Evolutionary conservation across 179 eudicot species (phyloP), one percentile per base, ranked within the genome.

Genomic region (Amaranthus tricolor): DNA sequence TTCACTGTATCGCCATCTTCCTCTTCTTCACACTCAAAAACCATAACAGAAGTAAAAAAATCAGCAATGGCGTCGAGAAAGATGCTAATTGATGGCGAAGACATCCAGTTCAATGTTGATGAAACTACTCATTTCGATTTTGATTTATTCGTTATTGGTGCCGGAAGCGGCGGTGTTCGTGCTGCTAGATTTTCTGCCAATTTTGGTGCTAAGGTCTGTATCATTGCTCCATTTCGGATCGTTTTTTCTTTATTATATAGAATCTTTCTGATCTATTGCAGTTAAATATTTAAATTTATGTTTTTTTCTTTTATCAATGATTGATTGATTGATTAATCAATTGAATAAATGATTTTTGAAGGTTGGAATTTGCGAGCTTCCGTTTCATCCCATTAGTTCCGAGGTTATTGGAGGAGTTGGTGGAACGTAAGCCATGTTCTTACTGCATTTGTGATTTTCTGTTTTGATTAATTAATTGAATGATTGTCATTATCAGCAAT

Each of bases 311-410:
- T 43, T 44, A 5, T 7, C 11, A 43, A 47, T 49, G 16, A 52
- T 52, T 20, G 63, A 51, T 43, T 62, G 60, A 61, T 50, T 43
- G 7, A 40, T 7, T 68, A 40, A 45, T 67, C 68, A 57, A 74
- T 73, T 55, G 71, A 51, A 11, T 66, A 43, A 44, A 60, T 9
- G 62, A 3, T 43, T 12, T 83, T 77, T 75, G 64, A 70, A 95
- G 97, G 99, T 95, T 75, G 99, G 91, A 43, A 89, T 95, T n/a
- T 95, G 99, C 64, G 99, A 95, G 88, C 99, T 95, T 82, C 99
- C 99, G 43, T 95, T 95, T 85, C 95, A 95, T 86, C 98, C 98
- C 55, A 76, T 95, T 77, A 93, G 99, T 77, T 89, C 99, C 24
- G 98, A 95, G 85, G 92, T 86, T 16, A 43, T 85, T 10, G 99